Percentiles rank a stretch among this genome's conserved stretches.
Evolutionary conservation across 1,139 yeast species (phyloP).

Genomic region (Sugiyamaella novakii): DNA sequence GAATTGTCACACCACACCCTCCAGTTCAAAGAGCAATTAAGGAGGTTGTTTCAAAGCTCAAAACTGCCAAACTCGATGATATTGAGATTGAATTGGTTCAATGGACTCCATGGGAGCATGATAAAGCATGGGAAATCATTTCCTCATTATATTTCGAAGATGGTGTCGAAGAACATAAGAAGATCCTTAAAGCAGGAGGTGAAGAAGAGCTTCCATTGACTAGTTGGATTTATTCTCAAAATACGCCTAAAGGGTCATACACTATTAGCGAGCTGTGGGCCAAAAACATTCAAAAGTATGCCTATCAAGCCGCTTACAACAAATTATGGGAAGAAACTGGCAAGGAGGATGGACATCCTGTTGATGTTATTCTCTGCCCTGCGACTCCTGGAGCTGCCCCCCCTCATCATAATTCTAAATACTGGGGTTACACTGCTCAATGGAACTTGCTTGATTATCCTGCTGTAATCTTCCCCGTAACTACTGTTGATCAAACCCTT

Average conservation of each 20-base stretch:
- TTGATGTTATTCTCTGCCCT: slow-evolving; percentile 71
- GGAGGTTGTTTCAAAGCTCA: slow-evolving; percentile 39
- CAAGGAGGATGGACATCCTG: slow-evolving; percentile 49
- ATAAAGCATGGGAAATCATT: slow-evolving; percentile 43
- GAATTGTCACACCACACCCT: slow-evolving; percentile 48
- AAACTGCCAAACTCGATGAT: slow-evolving; percentile 32
- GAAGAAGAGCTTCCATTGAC: slow-evolving; percentile 47
- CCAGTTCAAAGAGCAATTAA: slow-evolving; percentile 51
- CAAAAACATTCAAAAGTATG: slow-evolving; percentile 39
- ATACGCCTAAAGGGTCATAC: slow-evolving; percentile 29
- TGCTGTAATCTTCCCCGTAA: slow-evolving; percentile 55
- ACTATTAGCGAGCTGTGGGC: slow-evolving; percentile 44
- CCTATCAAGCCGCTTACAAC: slow-evolving; percentile 33
- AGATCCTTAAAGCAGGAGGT: slow-evolving; percentile 45
- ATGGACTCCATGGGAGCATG: slow-evolving; percentile 48
- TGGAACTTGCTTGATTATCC: slow-evolving; percentile 60
- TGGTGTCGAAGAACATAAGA: slow-evolving; percentile 48
- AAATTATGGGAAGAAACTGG: slow-evolving; percentile 19
- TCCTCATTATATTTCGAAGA: slow-evolving; percentile 51
- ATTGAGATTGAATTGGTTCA: slow-evolving; percentile 45
- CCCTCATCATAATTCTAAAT: slow-evolving; percentile 60
- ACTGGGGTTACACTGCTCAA: slow-evolving; percentile 66
- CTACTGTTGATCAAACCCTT: slow-evolving; percentile 47
- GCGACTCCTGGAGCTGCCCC: slow-evolving; percentile 75
- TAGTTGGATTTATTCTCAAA: slow-evolving; percentile 31